These are phyloP conservation scores for Neospora caninum DNA, from an alignment of 169 alveolate species.

Conservation along the genomic window DNA sequence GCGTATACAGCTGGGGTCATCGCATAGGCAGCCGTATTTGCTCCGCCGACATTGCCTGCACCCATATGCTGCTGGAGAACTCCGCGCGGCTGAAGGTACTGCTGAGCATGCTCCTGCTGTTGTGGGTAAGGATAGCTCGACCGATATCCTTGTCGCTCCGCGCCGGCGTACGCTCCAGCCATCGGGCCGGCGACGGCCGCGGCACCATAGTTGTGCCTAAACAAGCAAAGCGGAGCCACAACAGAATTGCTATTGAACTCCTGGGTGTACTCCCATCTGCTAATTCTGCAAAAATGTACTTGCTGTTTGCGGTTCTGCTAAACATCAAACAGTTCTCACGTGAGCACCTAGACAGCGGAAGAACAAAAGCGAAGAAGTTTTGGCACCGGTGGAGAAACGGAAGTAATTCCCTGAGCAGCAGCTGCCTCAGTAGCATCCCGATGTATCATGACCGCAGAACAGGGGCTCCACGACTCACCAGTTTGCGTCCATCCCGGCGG, in stretches of 20 bases:
- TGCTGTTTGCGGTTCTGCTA: too few relatives aligned
- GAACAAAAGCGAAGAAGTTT: not conserved
- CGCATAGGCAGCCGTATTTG: not conserved
- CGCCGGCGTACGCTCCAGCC: not conserved
- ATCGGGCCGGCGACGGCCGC: conserved; percentile 13
- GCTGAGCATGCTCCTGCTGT: not conserved
- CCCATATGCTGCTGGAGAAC: not conserved
- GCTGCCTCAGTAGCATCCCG: not conserved
- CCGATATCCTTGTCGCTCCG: not conserved
- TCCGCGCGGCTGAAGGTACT: not conserved
- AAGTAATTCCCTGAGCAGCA: too few relatives aligned
- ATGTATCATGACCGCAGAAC: not conserved
- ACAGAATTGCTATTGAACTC: too few relatives aligned
- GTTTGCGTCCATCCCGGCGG: not conserved
- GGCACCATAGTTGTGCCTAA: not conserved
- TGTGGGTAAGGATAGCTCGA: not conserved
- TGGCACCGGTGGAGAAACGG: not conserved
- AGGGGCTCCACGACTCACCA: not conserved
- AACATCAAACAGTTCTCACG: not conserved
- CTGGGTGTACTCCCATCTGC: too few relatives aligned
- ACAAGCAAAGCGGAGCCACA: not conserved
- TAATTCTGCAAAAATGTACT: too few relatives aligned
- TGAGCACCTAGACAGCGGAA: too few relatives aligned
- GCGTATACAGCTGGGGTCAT: not conserved
- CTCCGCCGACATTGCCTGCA: not conserved